Percentiles rank a stretch among this genome's conserved stretches.
Conservation (phyloP, 768 basidiomycete species). For the Flagelloscypha sp. region DNA sequence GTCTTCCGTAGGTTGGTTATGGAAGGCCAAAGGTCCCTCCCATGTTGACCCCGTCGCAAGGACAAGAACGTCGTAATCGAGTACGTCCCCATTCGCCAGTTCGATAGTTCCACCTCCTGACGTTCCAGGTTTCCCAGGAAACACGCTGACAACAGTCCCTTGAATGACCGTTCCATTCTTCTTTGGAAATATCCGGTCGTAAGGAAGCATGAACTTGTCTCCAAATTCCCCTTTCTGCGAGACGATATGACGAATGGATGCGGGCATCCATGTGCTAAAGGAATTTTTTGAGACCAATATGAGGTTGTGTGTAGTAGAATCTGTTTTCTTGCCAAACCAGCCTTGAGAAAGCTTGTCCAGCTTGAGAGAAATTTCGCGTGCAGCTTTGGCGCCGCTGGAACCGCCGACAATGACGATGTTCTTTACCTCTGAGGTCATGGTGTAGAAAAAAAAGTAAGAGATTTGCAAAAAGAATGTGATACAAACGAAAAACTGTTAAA, state of each 20-base stretch:
- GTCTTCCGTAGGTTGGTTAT: too few relatives aligned
- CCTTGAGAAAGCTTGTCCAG: too few relatives aligned
- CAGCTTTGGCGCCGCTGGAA: slow-evolving; percentile 25
- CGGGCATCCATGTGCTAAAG: slow-evolving; percentile 27
- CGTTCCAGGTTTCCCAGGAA: too few relatives aligned
- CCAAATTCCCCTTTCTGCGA: slow-evolving; percentile 17
- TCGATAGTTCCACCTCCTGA: slow-evolving; percentile 38
- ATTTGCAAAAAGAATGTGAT: too few relatives aligned
- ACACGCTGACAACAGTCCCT: slow-evolving; percentile 18
- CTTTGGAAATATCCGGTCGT: slow-evolving; percentile 36
- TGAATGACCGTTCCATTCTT: slow-evolving; percentile 38
- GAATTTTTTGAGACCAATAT: slow-evolving; percentile 29
- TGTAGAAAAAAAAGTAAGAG: too few relatives aligned
- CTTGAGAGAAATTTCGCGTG: slow-evolving; percentile 26
- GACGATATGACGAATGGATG: slow-evolving; percentile 29
- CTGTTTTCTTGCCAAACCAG: too few relatives aligned
- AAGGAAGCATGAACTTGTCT: slow-evolving; percentile 33
- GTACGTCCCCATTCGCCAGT: slow-evolving; percentile 38
- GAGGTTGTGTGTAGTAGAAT: slow-evolving; percentile 26
- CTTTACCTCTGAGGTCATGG: too few relatives aligned
- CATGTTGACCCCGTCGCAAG: slow-evolving; percentile 52
- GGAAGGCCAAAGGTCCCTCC: slow-evolving; percentile 41
- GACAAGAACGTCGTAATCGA: slow-evolving; percentile 50
- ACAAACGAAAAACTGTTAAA: too few relatives aligned
- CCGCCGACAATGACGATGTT: slow-evolving; percentile 27